These are phyloP conservation scores for Delitschia confertaspora DNA, from an alignment of 495 filamentous ascomycete genomes.

Conservation along the genomic window DNA sequence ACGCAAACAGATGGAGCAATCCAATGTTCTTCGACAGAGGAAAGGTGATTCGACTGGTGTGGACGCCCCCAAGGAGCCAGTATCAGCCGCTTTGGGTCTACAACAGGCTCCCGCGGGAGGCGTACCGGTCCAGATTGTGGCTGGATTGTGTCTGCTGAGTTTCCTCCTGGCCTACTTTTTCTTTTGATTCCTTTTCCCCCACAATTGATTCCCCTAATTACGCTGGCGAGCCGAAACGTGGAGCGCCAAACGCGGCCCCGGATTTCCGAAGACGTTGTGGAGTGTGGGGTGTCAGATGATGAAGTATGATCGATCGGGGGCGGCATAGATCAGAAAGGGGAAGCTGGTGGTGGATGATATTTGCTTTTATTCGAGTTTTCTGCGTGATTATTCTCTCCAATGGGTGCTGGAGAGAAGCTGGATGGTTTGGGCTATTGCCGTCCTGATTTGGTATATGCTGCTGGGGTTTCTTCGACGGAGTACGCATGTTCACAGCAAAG, in stretches of 20 bases:
- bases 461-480: slow-evolving; percentile 13
- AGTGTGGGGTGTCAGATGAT: slow-evolving; percentile 26
- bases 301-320: slow-evolving; percentile 5
- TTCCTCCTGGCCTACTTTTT: slow-evolving; percentile 93
- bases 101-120: slow-evolving; percentile 54
- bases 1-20: slow-evolving; percentile 58
- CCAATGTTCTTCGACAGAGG: slow-evolving; percentile 57
- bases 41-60: slow-evolving; percentile 37
- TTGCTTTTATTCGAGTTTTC: slow-evolving; percentile 18
- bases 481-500: slow-evolving; percentile 19
- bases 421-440: slow-evolving; percentile 5
- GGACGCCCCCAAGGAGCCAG: slow-evolving; percentile 34
- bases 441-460: slow-evolving; percentile 10
- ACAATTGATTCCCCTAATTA: slow-evolving; percentile 8
- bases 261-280: slow-evolving; percentile 16
- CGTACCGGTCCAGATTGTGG: slow-evolving; percentile 79
- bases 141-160: slow-evolving; percentile 72
- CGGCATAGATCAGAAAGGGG: slow-evolving; percentile 8
- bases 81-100: slow-evolving; percentile 41
- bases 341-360: slow-evolving; percentile 7
- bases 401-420: slow-evolving; percentile 7
- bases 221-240: slow-evolving; percentile 7
- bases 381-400: slow-evolving; percentile 16
- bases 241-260: slow-evolving; percentile 23
- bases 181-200: slow-evolving; percentile 52